These are phyloP conservation scores for Suillus americanus DNA, from an alignment of 768 basidiomycete species.

Conservation along the genomic window DNA sequence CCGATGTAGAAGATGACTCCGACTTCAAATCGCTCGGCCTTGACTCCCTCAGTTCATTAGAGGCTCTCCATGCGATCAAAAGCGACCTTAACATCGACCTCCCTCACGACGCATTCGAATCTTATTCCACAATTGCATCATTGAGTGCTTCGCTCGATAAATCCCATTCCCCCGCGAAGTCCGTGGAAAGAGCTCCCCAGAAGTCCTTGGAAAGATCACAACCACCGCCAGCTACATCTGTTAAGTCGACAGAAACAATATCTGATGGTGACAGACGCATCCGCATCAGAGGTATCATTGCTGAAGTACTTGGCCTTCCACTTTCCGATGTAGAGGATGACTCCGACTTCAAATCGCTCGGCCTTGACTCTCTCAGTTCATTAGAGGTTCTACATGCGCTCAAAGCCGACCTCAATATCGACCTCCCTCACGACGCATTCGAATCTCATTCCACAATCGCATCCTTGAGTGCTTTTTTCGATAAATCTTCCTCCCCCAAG, in stretches of 20 bases:
- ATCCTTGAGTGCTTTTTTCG: slow-evolving; percentile 19
- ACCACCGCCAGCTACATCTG: not conserved
- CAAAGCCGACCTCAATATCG: slow-evolving; percentile 38
- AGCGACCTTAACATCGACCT: slow-evolving; percentile 41
- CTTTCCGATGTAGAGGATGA: slow-evolving; percentile 40
- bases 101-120: slow-evolving; percentile 43
- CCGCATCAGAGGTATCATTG: slow-evolving; percentile 41
- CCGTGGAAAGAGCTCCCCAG: not conserved
- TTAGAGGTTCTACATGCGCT: slow-evolving; percentile 59
- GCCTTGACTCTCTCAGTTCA: slow-evolving; percentile 63
- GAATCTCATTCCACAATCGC: slow-evolving; percentile 37
- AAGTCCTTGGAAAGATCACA: not conserved
- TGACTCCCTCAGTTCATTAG: slow-evolving; percentile 66
- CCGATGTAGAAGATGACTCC: slow-evolving; percentile 40
- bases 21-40: slow-evolving; percentile 55
- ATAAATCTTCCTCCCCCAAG: not conserved
- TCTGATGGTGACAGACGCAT: slow-evolving; percentile 22
- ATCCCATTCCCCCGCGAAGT: not conserved
- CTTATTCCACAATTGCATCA: slow-evolving; percentile 36
- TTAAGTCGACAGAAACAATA: slow-evolving; percentile 14
- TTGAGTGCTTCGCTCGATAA: slow-evolving; percentile 12
- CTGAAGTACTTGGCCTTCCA: slow-evolving; percentile 39
- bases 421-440: slow-evolving; percentile 48
- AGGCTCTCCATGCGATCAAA: slow-evolving; percentile 50
- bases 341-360: slow-evolving; percentile 47